These are phyloP conservation scores for Salix brachista DNA, from an alignment of 345 rosid species.

Conservation along the genomic window DNA sequence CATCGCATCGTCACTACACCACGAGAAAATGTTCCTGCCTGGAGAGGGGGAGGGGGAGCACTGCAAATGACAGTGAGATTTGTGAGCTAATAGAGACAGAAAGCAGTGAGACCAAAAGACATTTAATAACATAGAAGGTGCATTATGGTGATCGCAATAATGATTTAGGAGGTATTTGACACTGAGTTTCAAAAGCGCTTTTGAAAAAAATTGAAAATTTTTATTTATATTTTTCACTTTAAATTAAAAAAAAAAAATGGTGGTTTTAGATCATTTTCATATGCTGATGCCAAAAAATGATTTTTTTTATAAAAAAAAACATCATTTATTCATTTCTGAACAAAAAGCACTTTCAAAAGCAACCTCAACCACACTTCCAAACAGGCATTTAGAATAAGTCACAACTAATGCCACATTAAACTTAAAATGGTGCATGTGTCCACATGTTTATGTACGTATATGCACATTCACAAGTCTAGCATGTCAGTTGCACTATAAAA, in stretches of 20 bases:
- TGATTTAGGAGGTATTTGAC: neutral
- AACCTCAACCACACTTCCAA: too few species aligned
- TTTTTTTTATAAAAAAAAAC: too few species aligned
- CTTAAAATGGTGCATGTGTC: neutral
- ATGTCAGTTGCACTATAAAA: neutral
- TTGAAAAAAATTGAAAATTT: too few species aligned
- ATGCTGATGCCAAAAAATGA: too few species aligned
- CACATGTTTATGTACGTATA: neutral
- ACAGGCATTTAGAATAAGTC: too few species aligned
- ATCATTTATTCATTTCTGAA: too few species aligned
- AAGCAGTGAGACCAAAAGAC: neutral
- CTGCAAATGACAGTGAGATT: conserved; percentile 41
- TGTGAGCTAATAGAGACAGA: conserved; percentile 4
- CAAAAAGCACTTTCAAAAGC: too few species aligned
- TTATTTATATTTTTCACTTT: too few species aligned
- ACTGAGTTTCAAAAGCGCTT: too few species aligned
- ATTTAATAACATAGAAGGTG: neutral
- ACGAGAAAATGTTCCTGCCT: conserved; percentile 97
- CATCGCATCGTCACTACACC: conserved; percentile 99
- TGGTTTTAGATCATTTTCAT: too few species aligned
- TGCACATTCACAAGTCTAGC: neutral
- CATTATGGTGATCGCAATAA: neutral
- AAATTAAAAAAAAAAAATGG: too few species aligned
- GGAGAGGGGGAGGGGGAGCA: conserved; percentile 99
- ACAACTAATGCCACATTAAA: neutral